phyloP scores from a whole-genome alignment of 352 stramenopile species.

The Blastocystis sp. region DNA sequence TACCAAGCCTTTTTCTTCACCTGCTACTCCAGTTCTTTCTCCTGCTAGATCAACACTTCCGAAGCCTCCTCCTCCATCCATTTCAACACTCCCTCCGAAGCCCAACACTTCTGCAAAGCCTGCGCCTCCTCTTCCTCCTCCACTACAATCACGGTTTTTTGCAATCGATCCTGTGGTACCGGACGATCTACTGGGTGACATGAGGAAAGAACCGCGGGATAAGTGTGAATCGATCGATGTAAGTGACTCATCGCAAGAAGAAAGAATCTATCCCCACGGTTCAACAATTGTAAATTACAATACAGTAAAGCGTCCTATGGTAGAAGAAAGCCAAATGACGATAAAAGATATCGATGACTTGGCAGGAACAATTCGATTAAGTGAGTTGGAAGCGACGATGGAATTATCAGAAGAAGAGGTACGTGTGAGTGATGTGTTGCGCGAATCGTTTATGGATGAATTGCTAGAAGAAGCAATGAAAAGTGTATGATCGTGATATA shows the following conservation, averaged over 20 bases:
- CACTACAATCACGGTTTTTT: background rate
- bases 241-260: background rate
- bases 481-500: background rate
- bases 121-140: background rate
- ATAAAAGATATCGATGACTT: background rate
- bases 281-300: background rate
- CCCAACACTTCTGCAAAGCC: background rate
- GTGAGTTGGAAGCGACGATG: background rate
- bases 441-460: background rate
- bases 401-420: background rate
- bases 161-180: constrained; percentile 21
- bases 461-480: constrained; percentile 26
- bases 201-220: background rate
- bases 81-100: background rate
- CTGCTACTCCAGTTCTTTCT: background rate
- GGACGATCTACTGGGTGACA: background rate
- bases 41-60: background rate
- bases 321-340: background rate
- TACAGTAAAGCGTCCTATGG: background rate
- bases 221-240: background rate
- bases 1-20: background rate
- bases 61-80: background rate
- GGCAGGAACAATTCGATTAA: background rate
- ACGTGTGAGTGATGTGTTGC: constrained; percentile 12
- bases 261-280: background rate